These are phyloP conservation scores for Colletotrichum falcatum DNA, from an alignment of 2,329 filamentous ascomycete genomes.

Conservation along the genomic window DNA sequence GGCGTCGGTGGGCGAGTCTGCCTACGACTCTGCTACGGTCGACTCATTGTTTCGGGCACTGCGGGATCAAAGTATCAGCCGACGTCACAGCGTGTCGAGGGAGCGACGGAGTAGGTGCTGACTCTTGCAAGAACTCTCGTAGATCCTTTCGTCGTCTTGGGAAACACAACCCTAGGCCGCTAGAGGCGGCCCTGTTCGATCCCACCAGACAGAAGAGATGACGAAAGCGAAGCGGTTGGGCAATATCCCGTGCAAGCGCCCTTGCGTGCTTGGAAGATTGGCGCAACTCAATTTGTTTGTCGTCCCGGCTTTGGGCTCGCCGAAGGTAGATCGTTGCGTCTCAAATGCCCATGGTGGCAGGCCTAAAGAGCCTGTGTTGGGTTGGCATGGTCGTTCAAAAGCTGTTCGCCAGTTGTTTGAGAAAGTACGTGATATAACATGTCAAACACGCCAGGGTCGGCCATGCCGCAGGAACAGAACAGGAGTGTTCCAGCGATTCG, in stretches of 20 bases:
- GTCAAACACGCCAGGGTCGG: background rate
- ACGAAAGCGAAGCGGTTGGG: background rate
- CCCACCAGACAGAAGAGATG: background rate
- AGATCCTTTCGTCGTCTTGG: too few species aligned
- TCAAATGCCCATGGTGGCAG: background rate
- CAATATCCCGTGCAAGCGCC: too few species aligned
- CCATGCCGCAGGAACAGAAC: background rate
- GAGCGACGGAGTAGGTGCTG: background rate
- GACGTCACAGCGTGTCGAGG: background rate
- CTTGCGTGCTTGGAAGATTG: background rate
- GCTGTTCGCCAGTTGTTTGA: background rate
- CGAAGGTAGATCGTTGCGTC: background rate
- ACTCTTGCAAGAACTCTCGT: conserved; percentile 1
- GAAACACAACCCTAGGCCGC: too few species aligned
- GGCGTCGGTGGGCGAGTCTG: background rate
- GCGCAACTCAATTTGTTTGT: background rate
- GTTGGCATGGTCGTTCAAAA: background rate
- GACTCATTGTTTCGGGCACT: conserved; percentile 3
- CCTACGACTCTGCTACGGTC: too few species aligned
- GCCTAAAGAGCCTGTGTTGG: background rate
- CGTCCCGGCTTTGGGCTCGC: background rate
- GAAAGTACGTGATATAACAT: background rate
- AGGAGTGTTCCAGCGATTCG: background rate
- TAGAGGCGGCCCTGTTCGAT: background rate
- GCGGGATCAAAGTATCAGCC: conserved; percentile 3